phyloP scores from a whole-genome alignment of 2,329 filamentous ascomycete genomes.

The Verticillium zaregamsianum region DNA sequence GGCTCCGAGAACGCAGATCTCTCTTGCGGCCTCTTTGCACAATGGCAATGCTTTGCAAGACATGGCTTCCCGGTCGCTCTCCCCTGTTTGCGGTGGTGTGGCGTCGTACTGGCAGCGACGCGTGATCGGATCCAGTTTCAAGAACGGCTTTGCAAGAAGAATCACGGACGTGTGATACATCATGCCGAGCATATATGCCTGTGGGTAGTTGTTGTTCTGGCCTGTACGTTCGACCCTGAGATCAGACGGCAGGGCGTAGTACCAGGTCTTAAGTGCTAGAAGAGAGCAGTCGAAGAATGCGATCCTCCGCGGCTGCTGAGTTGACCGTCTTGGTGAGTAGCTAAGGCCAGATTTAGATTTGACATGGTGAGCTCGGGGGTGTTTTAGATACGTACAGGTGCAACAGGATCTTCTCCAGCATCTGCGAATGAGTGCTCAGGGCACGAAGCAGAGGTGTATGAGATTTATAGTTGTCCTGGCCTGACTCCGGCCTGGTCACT shows the following conservation, averaged over 20 bases:
- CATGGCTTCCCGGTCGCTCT: not conserved
- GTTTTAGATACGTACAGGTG: conserved; percentile 18
- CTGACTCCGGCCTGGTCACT: not conserved
- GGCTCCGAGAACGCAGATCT: conserved; percentile 20
- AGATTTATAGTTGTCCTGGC: not conserved
- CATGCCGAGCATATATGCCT: conserved; percentile 27
- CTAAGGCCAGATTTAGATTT: not conserved
- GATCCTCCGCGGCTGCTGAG: conserved; percentile 13
- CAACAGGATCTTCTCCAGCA: conserved; percentile 25
- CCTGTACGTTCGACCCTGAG: conserved; percentile 21
- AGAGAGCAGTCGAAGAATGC: conserved; percentile 24
- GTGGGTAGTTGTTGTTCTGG: conserved; percentile 16
- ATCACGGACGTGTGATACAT: conserved; percentile 27
- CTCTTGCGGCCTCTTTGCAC: conserved; percentile 19
- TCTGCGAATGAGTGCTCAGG: conserved; percentile 21
- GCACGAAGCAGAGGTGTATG: conserved; percentile 16
- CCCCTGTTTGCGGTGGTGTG: not conserved
- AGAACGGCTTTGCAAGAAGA: conserved; percentile 25
- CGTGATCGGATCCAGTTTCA: not conserved
- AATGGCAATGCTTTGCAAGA: conserved; percentile 1
- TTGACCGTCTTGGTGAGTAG: conserved; percentile 16
- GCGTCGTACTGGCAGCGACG: not conserved
- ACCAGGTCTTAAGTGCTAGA: conserved; percentile 27
- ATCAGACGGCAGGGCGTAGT: conserved; percentile 25
- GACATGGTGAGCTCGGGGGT: conserved; percentile 17